phyloP scores from a whole-genome alignment of 1,284 basidiomycete species.

The Cryptococcus maquisensis region DNA sequence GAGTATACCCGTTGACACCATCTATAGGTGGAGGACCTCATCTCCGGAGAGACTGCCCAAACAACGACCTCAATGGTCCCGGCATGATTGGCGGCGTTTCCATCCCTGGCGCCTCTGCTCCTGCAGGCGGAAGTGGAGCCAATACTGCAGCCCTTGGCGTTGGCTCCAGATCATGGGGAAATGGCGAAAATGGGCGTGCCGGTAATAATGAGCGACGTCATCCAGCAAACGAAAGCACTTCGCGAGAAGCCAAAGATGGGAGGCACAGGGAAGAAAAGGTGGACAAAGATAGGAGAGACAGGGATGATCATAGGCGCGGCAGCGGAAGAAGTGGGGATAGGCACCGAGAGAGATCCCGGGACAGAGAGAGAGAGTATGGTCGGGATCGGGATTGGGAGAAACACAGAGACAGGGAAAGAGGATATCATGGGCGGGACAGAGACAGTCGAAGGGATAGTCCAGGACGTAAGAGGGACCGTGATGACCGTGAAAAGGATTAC shows the following conservation, averaged over 20 bases:
- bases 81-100: constrained; percentile 25
- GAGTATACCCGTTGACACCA: not conserved
- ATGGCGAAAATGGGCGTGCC: constrained; percentile 1
- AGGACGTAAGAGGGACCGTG: not conserved
- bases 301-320: not conserved
- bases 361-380: constrained; percentile 8
- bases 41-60: constrained; percentile 62
- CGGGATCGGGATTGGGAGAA: constrained; percentile 13
- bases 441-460: constrained; percentile 10
- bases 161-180: constrained; percentile 12
- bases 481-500: constrained; percentile 3
- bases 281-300: not conserved
- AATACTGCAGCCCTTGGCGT: constrained; percentile 24
- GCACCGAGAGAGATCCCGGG: constrained; percentile 10
- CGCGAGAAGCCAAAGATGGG: constrained; percentile 6
- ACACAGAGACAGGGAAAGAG: constrained; percentile 14
- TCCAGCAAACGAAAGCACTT: constrained; percentile 2
- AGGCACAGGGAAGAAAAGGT: constrained; percentile 1
- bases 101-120: constrained; percentile 1
- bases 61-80: constrained; percentile 34
- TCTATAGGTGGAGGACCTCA: constrained; percentile 67
- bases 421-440: constrained; percentile 10
- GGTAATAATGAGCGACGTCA: constrained; percentile 8
- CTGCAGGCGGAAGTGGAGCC: constrained; percentile 23
- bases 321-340: constrained; percentile 21